Evolutionary conservation across 106 monocot species (phyloP).

Genomic region (Dendrobium nobile): DNA sequence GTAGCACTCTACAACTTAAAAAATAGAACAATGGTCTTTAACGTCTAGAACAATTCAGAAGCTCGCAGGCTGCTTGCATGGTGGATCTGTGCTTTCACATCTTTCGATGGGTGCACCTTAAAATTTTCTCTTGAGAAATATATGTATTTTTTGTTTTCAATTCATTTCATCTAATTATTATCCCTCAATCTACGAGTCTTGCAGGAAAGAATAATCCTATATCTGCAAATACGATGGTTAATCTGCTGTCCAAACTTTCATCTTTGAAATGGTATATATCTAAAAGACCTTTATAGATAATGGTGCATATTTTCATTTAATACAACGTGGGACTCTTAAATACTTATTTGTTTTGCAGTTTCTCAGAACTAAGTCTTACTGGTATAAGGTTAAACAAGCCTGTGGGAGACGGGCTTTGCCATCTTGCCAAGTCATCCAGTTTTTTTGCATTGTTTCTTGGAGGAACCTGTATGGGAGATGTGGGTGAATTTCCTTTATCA

Average conservation of each 20-base stretch:
- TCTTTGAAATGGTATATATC: constrained; percentile 58
- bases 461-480: constrained; percentile 57
- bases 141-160: not conserved
- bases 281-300: not conserved
- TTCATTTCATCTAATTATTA: constrained; percentile 9
- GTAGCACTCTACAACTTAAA: constrained; percentile 91
- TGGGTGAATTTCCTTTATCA: constrained; percentile 22
- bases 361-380: constrained; percentile 77
- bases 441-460: constrained; percentile 67
- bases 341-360: constrained; percentile 28
- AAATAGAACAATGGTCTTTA: constrained; percentile 77
- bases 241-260: constrained; percentile 60
- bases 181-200: not conserved
- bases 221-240: constrained; percentile 69
- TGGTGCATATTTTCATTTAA: not conserved
- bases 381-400: constrained; percentile 73
- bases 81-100: constrained; percentile 65
- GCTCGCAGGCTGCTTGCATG: constrained; percentile 60
- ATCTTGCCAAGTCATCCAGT: constrained; percentile 50
- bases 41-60: constrained; percentile 96
- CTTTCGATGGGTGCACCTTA: constrained; percentile 68
- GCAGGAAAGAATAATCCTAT: constrained; percentile 83
- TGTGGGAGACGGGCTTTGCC: constrained; percentile 52
- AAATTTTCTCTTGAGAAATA: not conserved
- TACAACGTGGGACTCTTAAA: not conserved